A percentile compares a stretch with the other conserved stretches of the same genome.
These are phyloP conservation scores for Pleurotus eryngii DNA, from an alignment of 768 basidiomycete species.

Conservation along the genomic window DNA sequence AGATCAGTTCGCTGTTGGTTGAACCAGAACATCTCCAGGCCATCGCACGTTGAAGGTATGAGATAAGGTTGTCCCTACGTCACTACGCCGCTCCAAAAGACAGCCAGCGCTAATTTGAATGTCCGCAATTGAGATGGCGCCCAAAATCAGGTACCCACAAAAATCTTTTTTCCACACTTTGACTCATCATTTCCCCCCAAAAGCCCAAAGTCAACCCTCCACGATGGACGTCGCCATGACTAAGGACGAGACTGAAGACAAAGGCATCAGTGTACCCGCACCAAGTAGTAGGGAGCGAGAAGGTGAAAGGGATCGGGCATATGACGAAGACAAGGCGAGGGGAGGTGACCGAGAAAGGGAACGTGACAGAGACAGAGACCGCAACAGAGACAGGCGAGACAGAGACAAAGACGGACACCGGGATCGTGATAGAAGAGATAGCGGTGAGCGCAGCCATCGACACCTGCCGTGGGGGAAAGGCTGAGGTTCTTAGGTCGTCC, in stretches of 20 bases:
- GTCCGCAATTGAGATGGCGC: background rate
- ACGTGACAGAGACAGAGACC: constrained; percentile 38
- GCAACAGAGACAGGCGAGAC: constrained; percentile 43
- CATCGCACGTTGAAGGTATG: constrained; percentile 38
- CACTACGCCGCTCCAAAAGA: background rate
- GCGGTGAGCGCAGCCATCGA: constrained; percentile 32
- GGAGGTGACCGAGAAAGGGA: constrained; percentile 34
- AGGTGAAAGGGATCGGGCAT: constrained; percentile 23
- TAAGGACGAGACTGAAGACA: constrained; percentile 73
- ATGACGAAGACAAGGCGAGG: constrained; percentile 27
- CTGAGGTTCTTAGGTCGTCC: constrained; percentile 23
- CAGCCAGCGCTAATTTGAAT: background rate
- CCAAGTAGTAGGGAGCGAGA: constrained; percentile 43
- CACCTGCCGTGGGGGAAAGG: constrained; percentile 11
- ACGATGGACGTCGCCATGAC: constrained; percentile 80
- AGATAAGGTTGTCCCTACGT: background rate
- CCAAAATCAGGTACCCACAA: constrained; percentile 4
- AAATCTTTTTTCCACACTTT: constrained; percentile 6
- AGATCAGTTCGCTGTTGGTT: constrained; percentile 70
- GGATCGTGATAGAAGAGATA: constrained; percentile 47
- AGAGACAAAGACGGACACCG: constrained; percentile 44
- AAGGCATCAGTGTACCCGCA: constrained; percentile 37
- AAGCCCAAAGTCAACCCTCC: background rate
- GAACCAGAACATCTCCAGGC: constrained; percentile 78
- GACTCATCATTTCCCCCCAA: constrained; percentile 6